phyloP scores from a whole-genome alignment of 176 grass and related monocot genomes.

The Saccharum spontaneum region DNA sequence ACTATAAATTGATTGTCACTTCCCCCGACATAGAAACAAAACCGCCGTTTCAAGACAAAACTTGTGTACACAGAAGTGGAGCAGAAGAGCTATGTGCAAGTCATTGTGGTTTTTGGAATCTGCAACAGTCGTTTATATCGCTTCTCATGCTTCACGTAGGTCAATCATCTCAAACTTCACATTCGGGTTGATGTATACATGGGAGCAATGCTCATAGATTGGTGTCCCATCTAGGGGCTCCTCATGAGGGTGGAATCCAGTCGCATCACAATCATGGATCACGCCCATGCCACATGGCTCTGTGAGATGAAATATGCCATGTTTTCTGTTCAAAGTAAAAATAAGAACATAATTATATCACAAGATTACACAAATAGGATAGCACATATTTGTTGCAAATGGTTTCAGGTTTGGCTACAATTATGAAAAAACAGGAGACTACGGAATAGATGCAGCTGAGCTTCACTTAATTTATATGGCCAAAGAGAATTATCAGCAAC shows the following conservation, averaged over 20 bases:
- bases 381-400: neutral
- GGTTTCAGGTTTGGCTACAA: neutral
- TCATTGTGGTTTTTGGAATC: neutral
- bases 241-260: conserved; percentile 94
- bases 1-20: neutral
- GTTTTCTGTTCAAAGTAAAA: conserved; percentile 60
- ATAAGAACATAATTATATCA: neutral
- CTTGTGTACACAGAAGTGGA: neutral
- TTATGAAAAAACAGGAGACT: conserved; percentile 2
- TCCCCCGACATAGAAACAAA: neutral
- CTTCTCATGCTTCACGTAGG: conserved; percentile 59
- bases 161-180: conserved; percentile 87
- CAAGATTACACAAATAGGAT: neutral
- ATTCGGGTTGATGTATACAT: conserved; percentile 91
- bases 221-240: conserved; percentile 78
- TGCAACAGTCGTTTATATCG: neutral
- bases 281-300: conserved; percentile 83
- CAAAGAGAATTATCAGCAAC: neutral
- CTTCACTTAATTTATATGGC: neutral
- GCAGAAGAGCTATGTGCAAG: neutral
- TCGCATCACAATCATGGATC: conserved; percentile 83
- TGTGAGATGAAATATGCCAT: conserved; percentile 96
- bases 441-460: neutral
- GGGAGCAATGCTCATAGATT: conserved; percentile 91
- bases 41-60: neutral